Evolutionary conservation across 148 eudicot species (phyloP).

Genomic region (Diospyros kaki): DNA sequence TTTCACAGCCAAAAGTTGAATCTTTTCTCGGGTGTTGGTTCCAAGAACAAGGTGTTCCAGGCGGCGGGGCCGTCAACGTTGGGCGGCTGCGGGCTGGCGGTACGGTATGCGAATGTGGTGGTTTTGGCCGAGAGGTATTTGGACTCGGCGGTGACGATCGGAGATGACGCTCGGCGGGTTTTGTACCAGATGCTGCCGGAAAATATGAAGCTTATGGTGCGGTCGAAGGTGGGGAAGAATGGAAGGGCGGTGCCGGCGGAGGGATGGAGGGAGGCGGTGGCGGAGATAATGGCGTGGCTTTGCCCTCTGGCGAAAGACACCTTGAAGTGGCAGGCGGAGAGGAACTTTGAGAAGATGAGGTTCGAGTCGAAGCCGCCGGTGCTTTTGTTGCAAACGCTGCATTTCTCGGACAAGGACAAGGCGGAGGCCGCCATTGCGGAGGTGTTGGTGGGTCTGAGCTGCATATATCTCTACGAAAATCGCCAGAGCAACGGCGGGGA

Average conservation of each 20-base stretch:
- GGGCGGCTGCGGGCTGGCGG: constrained; percentile 69
- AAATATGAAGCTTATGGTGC: constrained; percentile 42
- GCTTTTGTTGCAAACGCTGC: constrained; percentile 66
- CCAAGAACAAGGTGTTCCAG: constrained; percentile 42
- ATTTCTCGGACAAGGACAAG: constrained; percentile 72
- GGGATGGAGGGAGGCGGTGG: constrained; percentile 72
- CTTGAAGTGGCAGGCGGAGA: constrained; percentile 62
- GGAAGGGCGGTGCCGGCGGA: constrained; percentile 44
- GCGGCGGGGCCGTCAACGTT: constrained; percentile 61
- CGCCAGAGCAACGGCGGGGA: constrained; percentile 10
- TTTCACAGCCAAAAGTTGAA: constrained; percentile 48
- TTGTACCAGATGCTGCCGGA: constrained; percentile 66
- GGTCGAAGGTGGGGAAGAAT: constrained; percentile 45
- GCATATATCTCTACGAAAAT: constrained; percentile 44
- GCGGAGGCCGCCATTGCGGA: constrained; percentile 66
- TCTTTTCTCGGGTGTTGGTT: constrained; percentile 7
- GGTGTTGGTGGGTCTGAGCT: constrained; percentile 63
- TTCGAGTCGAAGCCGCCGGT: constrained; percentile 53
- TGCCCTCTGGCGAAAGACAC: constrained; percentile 69
- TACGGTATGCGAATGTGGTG: constrained; percentile 64
- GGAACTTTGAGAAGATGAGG: constrained; percentile 52
- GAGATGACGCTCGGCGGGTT: constrained; percentile 33
- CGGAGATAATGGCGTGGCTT: constrained; percentile 65
- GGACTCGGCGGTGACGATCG: constrained; percentile 22
- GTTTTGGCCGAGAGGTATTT: constrained; percentile 49